phyloP scores from a whole-genome alignment of 2,329 filamentous ascomycete species.

The Epichloe sp. region DNA sequence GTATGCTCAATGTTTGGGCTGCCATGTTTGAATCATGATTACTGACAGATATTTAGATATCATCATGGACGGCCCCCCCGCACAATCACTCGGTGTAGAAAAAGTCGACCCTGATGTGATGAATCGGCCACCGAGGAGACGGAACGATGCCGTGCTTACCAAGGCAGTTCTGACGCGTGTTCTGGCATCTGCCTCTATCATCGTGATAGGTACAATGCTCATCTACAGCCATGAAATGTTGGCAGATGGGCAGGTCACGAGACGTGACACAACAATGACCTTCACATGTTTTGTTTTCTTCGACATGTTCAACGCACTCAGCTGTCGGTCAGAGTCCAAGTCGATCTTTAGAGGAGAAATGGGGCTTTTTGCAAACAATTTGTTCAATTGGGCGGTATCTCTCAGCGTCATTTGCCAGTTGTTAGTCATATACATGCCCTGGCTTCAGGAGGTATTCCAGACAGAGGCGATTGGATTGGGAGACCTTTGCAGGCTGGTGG shows the following conservation, averaged over 20 bases:
- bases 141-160: constrained; percentile 85
- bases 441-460: constrained; percentile 88
- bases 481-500: constrained; percentile 61
- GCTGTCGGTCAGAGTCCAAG: constrained; percentile 84
- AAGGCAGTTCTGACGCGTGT: constrained; percentile 70
- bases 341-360: constrained; percentile 79
- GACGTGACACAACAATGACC: constrained; percentile 96
- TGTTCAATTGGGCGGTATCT: constrained; percentile 93
- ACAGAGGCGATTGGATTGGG: constrained; percentile 68
- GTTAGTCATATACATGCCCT: constrained; percentile 88
- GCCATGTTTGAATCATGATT: neutral
- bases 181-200: constrained; percentile 72
- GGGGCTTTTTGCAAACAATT: constrained; percentile 70
- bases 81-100: constrained; percentile 92
- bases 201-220: constrained; percentile 83
- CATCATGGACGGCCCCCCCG: constrained; percentile 97
- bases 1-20: constrained; percentile 33
- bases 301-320: constrained; percentile 98
- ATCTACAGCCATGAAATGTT: constrained; percentile 90
- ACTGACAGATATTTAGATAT: constrained; percentile 51
- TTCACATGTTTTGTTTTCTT: constrained; percentile 98
- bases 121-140: constrained; percentile 71
- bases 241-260: constrained; percentile 67
- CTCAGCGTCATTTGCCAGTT: constrained; percentile 76
- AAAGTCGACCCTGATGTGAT: constrained; percentile 90